A percentile compares a stretch with the other conserved stretches of the same genome.
phyloP scores from a whole-genome alignment of 495 filamentous ascomycete species.

The Massariosphaeria phaeospora region DNA sequence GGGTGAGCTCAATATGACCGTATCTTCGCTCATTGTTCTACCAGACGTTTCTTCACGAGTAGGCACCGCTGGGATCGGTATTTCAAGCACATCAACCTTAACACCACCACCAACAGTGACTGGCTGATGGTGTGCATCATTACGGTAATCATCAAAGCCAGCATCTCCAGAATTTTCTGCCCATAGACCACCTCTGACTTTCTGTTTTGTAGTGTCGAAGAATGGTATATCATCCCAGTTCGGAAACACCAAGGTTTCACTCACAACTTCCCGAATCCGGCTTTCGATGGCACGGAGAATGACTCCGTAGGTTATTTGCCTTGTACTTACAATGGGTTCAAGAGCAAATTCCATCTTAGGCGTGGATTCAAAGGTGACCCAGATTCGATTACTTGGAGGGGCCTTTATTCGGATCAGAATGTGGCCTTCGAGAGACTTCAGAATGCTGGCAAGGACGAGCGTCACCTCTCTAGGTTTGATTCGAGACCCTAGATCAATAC shows the following conservation, averaged over 20 bases:
- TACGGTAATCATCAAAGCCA: background rate
- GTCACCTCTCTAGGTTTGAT: constrained; percentile 90
- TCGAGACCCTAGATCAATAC: constrained; percentile 78
- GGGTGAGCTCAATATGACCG: background rate
- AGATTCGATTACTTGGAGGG: constrained; percentile 88
- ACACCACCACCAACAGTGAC: constrained; percentile 49
- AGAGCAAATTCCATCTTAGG: constrained; percentile 89
- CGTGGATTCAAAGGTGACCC: constrained; percentile 88
- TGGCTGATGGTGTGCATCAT: background rate
- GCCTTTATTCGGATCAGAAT: constrained; percentile 82
- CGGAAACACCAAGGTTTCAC: constrained; percentile 86
- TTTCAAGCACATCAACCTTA: constrained; percentile 17
- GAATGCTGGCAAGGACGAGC: constrained; percentile 75
- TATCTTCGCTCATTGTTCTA: constrained; percentile 1
- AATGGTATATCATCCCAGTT: constrained; percentile 96
- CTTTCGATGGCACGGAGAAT: constrained; percentile 92
- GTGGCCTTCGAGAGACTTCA: constrained; percentile 84
- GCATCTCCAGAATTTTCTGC: constrained; percentile 43
- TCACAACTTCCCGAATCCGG: constrained; percentile 85
- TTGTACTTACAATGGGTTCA: constrained; percentile 88
- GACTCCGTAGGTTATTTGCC: constrained; percentile 89
- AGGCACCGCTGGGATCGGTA: no score
- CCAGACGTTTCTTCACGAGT: no score
- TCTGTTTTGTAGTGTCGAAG: constrained; percentile 66
- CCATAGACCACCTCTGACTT: constrained; percentile 88